phyloP scores from a whole-genome alignment of 2,329 filamentous ascomycete genomes.

The Aspergillus fijiensis region DNA sequence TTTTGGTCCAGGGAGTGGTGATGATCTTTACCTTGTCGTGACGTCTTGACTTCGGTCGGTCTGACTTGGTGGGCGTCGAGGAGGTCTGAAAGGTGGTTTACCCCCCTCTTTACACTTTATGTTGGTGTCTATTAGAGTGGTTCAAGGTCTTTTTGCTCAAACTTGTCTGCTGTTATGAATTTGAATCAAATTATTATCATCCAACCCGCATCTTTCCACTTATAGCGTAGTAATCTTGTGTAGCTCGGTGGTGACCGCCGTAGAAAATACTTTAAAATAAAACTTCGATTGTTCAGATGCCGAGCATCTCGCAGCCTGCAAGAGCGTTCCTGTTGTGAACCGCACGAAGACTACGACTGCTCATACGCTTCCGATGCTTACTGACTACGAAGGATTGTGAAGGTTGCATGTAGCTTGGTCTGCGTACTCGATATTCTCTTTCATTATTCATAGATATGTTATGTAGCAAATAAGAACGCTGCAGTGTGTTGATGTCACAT shows the following conservation, averaged over 20 bases:
- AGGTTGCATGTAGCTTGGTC: background rate
- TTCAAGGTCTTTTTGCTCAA: background rate
- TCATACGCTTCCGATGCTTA: too few relatives aligned
- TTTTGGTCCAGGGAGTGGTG: too few relatives aligned
- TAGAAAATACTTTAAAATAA: too few relatives aligned
- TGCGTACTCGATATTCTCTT: background rate
- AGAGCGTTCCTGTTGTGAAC: too few relatives aligned
- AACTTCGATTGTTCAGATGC: rapidly evolving
- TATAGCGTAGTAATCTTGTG: background rate
- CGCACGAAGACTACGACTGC: too few relatives aligned
- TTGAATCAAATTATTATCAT: background rate
- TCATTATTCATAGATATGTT: background rate
- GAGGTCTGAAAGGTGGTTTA: slow-evolving; percentile 60
- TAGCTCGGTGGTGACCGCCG: rapidly evolving
- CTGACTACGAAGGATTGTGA: too few relatives aligned
- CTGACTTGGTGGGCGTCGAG: too few relatives aligned
- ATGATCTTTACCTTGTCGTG: too few relatives aligned
- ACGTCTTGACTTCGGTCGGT: too few relatives aligned
- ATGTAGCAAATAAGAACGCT: background rate
- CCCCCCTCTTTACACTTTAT: slow-evolving; percentile 56
- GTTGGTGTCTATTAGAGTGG: slow-evolving; percentile 11
- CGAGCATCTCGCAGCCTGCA: rapidly evolving
- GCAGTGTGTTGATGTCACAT: background rate
- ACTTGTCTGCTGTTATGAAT: background rate
- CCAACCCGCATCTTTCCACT: background rate